Base-by-base conservation (phyloP, 2,329 filamentous ascomycete species). In the Sclerotinia borealis region DNA sequence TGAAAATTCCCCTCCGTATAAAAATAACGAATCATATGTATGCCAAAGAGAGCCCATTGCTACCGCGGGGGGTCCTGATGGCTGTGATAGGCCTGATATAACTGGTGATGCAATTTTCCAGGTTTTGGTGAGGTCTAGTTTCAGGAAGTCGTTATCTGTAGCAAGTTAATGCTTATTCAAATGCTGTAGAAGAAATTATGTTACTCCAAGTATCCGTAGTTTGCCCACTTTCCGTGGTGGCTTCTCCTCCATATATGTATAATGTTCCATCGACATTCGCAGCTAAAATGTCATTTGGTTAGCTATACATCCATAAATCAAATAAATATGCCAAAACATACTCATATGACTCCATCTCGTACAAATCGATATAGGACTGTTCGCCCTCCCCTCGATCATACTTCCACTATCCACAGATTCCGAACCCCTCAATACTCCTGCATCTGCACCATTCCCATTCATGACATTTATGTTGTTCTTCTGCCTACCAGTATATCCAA, bases 1-100 rank as follows among this genome's bases (percentile, higher is more conserved):
- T 0, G 87, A 87, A 70, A 88, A 91, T 68, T 91, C 80, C 22
- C 90, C 90, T 22, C 90, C 90, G 68, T 92, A 93, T 4, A 92
- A 80, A 71, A 83, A 92, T 0, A 93, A 78, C 15, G 84, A 85
- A 61, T 86, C 79, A 71, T 85, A 85, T 51, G 89, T 89, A 70
- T 87, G 85, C 89, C 90, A 93, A 1, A 93, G 80, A 67, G 87
- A 88, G n/a, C 89, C 90, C 50, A 89, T 82, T 0, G 89, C 83
- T 15, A 93, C 83, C 4, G 86, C 81, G 1, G 90, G 90, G 1
- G 89, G 89, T 0, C 89, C 90, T 11, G 83, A 84, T 0, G 88
- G 88, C 66, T 81, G 80, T 25, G 86, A 78, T 13, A 91, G 79
- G 2, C 86, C 87, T 0, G 78, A 83, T 17, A 92, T 70, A 2